These are phyloP conservation scores for Ulota crispa DNA, from an alignment of 225 moss, liverwort and hornwort species.

Conservation along the genomic window DNA sequence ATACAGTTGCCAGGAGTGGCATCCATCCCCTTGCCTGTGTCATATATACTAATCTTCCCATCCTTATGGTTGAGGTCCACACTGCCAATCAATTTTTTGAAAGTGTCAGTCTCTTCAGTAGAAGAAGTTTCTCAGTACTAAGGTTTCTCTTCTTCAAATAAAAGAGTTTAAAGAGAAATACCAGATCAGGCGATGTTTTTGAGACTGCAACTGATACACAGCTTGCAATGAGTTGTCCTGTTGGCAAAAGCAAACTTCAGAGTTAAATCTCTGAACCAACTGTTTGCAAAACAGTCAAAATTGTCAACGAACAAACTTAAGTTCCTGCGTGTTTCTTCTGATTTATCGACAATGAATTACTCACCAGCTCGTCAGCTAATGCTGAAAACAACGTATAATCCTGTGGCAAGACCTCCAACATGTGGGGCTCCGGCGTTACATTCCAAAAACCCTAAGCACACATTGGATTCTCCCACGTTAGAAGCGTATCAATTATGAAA, in stretches of 20 bases:
- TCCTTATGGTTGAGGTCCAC: slow-evolving; percentile 37
- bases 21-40: slow-evolving; percentile 61
- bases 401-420: slow-evolving; percentile 48
- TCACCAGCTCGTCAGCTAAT: slow-evolving; percentile 49
- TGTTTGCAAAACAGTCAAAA: not conserved
- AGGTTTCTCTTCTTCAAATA: not conserved
- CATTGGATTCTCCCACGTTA: not conserved
- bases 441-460: slow-evolving; percentile 45
- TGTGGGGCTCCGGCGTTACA: slow-evolving; percentile 52
- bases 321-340: not conserved
- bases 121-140: not conserved
- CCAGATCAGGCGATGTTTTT: slow-evolving; percentile 37
- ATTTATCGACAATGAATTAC: not conserved
- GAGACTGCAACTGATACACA: slow-evolving; percentile 23
- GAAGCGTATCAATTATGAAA: not conserved
- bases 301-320: not conserved
- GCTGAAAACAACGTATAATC: slow-evolving; percentile 56
- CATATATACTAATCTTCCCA: slow-evolving; percentile 35
- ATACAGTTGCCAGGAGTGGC: slow-evolving; percentile 34
- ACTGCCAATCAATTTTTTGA: slow-evolving; percentile 9
- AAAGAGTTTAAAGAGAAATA: slow-evolving; percentile 1
- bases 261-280: not conserved
- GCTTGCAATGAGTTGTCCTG: slow-evolving; percentile 61
- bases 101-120: not conserved
- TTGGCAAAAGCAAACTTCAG: not conserved